These are phyloP conservation scores for Talaromyces islandicus DNA, from an alignment of 2,329 filamentous ascomycete genomes.

Conservation along the genomic window DNA sequence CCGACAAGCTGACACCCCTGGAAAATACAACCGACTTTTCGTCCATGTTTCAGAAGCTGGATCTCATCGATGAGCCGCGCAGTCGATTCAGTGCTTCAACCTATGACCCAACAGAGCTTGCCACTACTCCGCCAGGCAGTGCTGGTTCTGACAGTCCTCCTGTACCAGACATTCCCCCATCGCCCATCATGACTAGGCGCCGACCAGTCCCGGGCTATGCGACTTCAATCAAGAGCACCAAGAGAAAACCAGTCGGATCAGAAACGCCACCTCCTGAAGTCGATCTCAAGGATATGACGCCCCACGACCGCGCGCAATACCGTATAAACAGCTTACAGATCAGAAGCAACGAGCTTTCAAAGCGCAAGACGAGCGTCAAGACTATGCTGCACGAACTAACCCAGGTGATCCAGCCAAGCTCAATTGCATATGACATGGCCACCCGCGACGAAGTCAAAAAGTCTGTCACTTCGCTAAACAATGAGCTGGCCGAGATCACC, in stretches of 20 bases:
- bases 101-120: conserved; percentile 6
- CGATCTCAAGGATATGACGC: conserved; percentile 27
- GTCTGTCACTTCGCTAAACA: conserved; percentile 61
- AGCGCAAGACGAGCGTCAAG: conserved; percentile 65
- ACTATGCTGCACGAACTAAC: conserved; percentile 71
- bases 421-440: conserved; percentile 62
- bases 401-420: conserved; percentile 65
- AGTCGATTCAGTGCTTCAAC: conserved; percentile 52
- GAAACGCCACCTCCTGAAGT: conserved; percentile 5
- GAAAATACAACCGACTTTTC: conserved; percentile 17
- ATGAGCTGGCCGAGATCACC: conserved; percentile 66
- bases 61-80: conserved; percentile 47
- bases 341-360: conserved; percentile 57
- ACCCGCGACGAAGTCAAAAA: conserved; percentile 50
- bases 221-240: conserved; percentile 27
- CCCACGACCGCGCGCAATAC: conserved; percentile 55
- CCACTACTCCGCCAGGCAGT: conserved; percentile 11
- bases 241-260: conserved; percentile 39
- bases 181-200: conserved; percentile 35
- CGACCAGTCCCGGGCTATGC: conserved; percentile 29
- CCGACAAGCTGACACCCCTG: not conserved
- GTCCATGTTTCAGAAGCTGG: conserved; percentile 26
- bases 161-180: conserved; percentile 21
- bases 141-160: conserved; percentile 27
- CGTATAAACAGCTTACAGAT: conserved; percentile 63